Percentiles rank a stretch among this genome's conserved stretches.
phyloP scores from a whole-genome alignment of 768 basidiomycete genomes.

The Lactifluus subvellereus region DNA sequence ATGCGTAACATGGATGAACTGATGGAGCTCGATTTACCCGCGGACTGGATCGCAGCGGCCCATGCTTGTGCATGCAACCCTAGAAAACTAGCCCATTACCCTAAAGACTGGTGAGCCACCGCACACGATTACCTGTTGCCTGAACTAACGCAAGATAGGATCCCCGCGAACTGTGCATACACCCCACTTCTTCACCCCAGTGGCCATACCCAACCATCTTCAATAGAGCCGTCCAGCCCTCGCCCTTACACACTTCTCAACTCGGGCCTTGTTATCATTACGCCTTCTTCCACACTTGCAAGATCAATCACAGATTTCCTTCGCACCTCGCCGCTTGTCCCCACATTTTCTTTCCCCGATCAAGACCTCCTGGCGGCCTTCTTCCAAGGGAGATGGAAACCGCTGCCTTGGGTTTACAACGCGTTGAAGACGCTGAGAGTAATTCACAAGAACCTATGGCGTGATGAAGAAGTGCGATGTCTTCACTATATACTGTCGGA shows the following conservation, averaged over 20 bases:
- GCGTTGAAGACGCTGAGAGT: conserved; percentile 81
- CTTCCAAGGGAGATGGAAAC: conserved; percentile 74
- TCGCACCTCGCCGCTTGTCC: conserved; percentile 46
- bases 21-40: conserved; percentile 45
- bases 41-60: conserved; percentile 76
- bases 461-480: conserved; percentile 78
- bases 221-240: conserved; percentile 43
- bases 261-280: conserved; percentile 81
- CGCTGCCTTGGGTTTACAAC: conserved; percentile 85
- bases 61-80: conserved; percentile 97
- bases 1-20: conserved; percentile 79
- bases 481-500: conserved; percentile 83
- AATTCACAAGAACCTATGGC: conserved; percentile 73
- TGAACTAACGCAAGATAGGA: conserved; percentile 38
- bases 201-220: conserved; percentile 42
- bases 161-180: conserved; percentile 86
- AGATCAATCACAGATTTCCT: conserved; percentile 53
- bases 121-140: conserved; percentile 17
- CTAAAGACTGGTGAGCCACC: conserved; percentile 68
- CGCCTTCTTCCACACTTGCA: conserved; percentile 58
- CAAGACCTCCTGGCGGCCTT: conserved; percentile 84
- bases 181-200: conserved; percentile 45
- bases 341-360: conserved; percentile 73
- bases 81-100: conserved; percentile 76
- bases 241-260: conserved; percentile 83